Percentiles rank a stretch among this genome's conserved stretches.
phyloP scores from a whole-genome alignment of 1,139 yeast species.

The Saccharomyces hybrid region DNA sequence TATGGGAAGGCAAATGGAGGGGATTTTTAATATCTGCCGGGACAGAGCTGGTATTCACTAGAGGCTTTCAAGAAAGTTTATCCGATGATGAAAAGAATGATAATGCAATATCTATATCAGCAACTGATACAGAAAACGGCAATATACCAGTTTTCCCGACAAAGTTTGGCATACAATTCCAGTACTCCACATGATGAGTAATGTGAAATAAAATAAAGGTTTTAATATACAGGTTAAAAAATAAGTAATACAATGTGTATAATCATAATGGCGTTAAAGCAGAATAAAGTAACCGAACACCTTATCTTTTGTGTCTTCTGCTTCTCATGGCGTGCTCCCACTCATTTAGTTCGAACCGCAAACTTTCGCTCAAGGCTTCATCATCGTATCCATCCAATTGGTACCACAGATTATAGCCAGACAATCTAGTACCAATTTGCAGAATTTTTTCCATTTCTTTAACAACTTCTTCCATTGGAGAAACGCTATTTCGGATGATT shows the following conservation, averaged over 20 bases:
- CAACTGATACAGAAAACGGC: neutral
- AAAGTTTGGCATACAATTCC: constrained; percentile 28
- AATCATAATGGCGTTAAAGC: neutral
- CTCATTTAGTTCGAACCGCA: constrained; percentile 32
- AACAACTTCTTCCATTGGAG: constrained; percentile 48
- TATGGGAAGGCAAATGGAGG: constrained; percentile 86
- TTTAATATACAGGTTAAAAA: neutral
- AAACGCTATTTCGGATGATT: constrained; percentile 60
- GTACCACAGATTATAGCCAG: constrained; percentile 70
- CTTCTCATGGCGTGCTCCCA: constrained; percentile 35
- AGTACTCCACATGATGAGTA: constrained; percentile 20
- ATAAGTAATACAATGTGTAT: neutral
- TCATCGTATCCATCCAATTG: constrained; percentile 76
- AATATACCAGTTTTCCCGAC: constrained; percentile 14
- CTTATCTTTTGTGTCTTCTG: constrained; percentile 31
- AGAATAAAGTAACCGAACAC: neutral
- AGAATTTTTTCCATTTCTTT: constrained; percentile 57
- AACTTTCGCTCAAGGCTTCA: constrained; percentile 37
- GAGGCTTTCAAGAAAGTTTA: neutral
- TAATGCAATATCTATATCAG: neutral
- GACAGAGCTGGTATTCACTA: constrained; percentile 33
- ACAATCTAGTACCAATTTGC: constrained; percentile 50
- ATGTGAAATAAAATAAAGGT: neutral
- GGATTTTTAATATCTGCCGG: constrained; percentile 80
- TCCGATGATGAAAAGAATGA: neutral